Percentiles rank a stretch among this genome's conserved stretches.
Conservation (phyloP, 805 yeast genomes). For the Gaillardinia entomophila region DNA sequence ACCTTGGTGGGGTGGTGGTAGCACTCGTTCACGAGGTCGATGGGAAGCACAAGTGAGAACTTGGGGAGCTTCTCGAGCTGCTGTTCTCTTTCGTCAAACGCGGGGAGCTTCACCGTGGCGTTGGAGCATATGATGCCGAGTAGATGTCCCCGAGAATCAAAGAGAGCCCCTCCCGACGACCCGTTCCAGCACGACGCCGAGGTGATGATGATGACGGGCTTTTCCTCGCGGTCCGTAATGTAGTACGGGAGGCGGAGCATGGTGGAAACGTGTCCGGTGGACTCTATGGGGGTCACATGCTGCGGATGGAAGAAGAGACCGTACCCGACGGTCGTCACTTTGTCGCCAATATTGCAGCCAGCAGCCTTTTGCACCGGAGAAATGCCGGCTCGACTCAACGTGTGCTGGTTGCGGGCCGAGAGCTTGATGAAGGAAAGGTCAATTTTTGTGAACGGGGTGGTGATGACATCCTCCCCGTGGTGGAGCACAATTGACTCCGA, state of each 20-base stretch:
- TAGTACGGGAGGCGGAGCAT: slow-evolving; percentile 7
- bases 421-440: slow-evolving; percentile 35
- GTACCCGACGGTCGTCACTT: slow-evolving; percentile 29
- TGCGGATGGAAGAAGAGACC: slow-evolving; percentile 30
- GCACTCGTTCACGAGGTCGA: slow-evolving; percentile 22
- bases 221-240: background rate
- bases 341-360: slow-evolving; percentile 10
- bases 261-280: slow-evolving; percentile 27
- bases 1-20: slow-evolving; percentile 4
- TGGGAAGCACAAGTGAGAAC: slow-evolving; percentile 28
- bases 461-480: slow-evolving; percentile 13
- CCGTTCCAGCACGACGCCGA: slow-evolving; percentile 48
- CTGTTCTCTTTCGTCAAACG: slow-evolving; percentile 4
- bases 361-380: background rate
- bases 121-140: slow-evolving; percentile 42
- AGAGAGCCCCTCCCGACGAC: slow-evolving; percentile 44
- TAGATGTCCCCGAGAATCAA: slow-evolving; percentile 16
- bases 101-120: slow-evolving; percentile 28
- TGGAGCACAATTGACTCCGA: slow-evolving; percentile 3
- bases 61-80: slow-evolving; percentile 24
- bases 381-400: background rate
- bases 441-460: slow-evolving; percentile 24
- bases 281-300: slow-evolving; percentile 21
- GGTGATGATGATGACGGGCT: slow-evolving; percentile 21
- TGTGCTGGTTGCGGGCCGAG: slow-evolving; percentile 1